Base-by-base conservation (phyloP, 2,329 filamentous ascomycete genomes). In the Nigrospora sphaerica region DNA sequence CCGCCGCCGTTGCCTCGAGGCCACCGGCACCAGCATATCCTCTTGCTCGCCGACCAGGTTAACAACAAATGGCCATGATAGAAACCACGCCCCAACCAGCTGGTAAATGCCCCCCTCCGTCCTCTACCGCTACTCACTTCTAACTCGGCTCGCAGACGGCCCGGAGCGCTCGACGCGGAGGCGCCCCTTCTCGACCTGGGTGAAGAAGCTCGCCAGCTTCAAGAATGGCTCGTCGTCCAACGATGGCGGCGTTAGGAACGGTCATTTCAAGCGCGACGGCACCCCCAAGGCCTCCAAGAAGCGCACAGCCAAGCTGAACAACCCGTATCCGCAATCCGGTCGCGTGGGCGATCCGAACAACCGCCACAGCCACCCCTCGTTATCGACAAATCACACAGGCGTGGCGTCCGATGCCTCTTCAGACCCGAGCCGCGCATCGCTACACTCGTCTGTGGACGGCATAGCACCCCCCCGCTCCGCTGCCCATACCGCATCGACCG, bases 151-250 rank as follows among this genome's bases (percentile, higher is more conserved):
- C 56, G 16, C 67, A 90, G 86, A 90, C 65, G 80, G 82, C 55
- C 75, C 83, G 55, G 71, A 72, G 54, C 70, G 77, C 54, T 55
- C 68, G 60, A 79, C 78, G 57, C 86, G 89, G 54, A 85, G 90
- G 57, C 83, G 88, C 53, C 92, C 91, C 19, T 97, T 97, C 63
- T 81, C 91, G 40, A 88, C 84, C 55, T 95, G 92, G 86, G 89
- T 98, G 74, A 95, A 91, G 75, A 91, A 91, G 61, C 80, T 97
- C 47, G 84, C 90, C 51, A 92, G 85, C 64, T 85, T 95, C 68
- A 96, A 95, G 66, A 65, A 62, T 46, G 75, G 72, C 46, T 83
- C 83, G 5, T 86, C 83, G 32, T 80, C 78, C 52, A 75, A 81
- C 49, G 74, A 74, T 37, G 49, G 60, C 55, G 66, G 58, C 48